Base-by-base conservation (phyloP, 345 rosid genomes). In the Euphorbia lathyris region DNA sequence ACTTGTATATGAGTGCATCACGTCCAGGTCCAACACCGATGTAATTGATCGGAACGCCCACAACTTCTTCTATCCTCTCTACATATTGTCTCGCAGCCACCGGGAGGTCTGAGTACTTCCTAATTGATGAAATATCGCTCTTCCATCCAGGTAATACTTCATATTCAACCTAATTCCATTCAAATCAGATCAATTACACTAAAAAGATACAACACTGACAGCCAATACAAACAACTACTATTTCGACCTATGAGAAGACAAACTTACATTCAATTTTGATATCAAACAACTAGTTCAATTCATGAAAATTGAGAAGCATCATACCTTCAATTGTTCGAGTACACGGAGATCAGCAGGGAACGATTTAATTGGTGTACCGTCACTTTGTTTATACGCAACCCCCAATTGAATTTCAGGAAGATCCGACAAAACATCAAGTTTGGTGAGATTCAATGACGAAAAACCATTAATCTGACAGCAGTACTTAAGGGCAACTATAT, bases 1-100 rank as follows among this genome's bases (percentile, higher is more conserved):
- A 94, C 72, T 91, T 94, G 78, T 64, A 82, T 66, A 91, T 91
- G 65, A 94, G 97, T 51, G 98, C 98, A 55, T 91, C 93, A 40
- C 98, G 92, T 52, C 97, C 93, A 0, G 98, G 96, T 4, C 97
- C 98, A 5, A 89, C 85, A 52, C 98, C 98, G 45, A 94, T 91
- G 79, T 89, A 93, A 77, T 91, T 83, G 71, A 93, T 66, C 0
- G 95, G 93, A 32, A 87, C 87, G 3, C 92, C 99, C 26, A 92
- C 90, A 0, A 92, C 92, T 70, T 95, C 91, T 74, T 95, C 97
- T 61, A 95, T 86, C 85, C 97, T 87, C 82, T 95, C 97, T 47
- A 92, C 96, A 43, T 87, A 92, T 58, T 65, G 88, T 11, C 51
- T 84, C 5, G 97, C 97, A 53, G 90, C 90, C 78, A 83, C 85